Base-by-base conservation (phyloP, 225 moss, liverwort and hornwort genomes). In the Ulota crispa region DNA sequence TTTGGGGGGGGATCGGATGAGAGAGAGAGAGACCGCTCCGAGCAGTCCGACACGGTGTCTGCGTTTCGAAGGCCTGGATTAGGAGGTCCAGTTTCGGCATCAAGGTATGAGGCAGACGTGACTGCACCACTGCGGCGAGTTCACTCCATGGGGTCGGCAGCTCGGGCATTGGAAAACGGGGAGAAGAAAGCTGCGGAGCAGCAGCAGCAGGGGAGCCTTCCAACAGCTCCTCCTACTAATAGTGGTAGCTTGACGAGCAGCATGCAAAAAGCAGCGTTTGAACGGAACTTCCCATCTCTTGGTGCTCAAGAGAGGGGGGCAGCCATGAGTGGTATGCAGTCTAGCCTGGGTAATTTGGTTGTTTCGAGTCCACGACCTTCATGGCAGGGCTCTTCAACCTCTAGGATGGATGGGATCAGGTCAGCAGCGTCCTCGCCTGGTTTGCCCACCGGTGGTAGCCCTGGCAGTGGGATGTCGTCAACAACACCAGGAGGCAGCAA, bases 221-320 rank as follows among this genome's bases (percentile, higher is more conserved):
- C 94, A 30, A 94, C 96, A 31, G 99, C 94, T 23, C 99, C 94
- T 74, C 94, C 96, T 16, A 64, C 88, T 9, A 96, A 86, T 72
- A 93, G 93, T 79, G 93, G 96, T 62, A 95, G 92, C 85, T 92
- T 99, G 66, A 94, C 93, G 32, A 95, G 98, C 81, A 98, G 94
- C 86, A 99, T 99, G 96, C 94, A 93, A 50, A 99, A 99, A 80
- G 96, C 94, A 43, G 95, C 94, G 18, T 99, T 96, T 81, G 99
- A 99, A 80, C 91, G 94, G 32, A 93, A 99, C 80, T 99, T 99
- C 70, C 99, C 99, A 11, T 93, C 99, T 72, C 99, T 99, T 81
- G 96, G 99, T 67, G 94, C 93, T 77, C 96, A 94, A 89, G 99
- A 99, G 86, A 96, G 92, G 86, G 85, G 90, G 56, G 82, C 82